Evolutionary conservation across 2,329 filamentous ascomycete genomes (phyloP).

Genomic region (Daldinia eschscholtzii): DNA sequence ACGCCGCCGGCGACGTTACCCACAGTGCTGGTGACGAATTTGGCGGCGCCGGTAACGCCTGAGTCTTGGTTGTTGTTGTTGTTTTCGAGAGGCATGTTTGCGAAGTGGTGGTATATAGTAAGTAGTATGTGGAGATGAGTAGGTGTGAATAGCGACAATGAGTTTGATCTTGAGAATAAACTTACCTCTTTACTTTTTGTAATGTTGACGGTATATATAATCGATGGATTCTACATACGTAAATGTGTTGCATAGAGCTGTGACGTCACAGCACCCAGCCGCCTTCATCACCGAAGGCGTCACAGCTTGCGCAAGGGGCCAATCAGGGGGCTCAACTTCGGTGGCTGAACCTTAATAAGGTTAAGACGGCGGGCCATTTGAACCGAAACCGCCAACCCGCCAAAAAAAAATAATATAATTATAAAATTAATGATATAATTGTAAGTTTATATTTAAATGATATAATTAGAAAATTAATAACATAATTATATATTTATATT

Average conservation of each 20-base stretch:
- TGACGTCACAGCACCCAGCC: slow-evolving; percentile 33
- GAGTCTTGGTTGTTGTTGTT: slow-evolving; percentile 44
- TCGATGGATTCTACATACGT: slow-evolving; percentile 9
- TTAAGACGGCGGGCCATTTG: too few relatives aligned
- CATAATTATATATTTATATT: too few relatives aligned
- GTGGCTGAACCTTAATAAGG: slow-evolving; percentile 3
- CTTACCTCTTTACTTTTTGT: background rate
- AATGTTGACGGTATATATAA: background rate
- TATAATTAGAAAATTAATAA: too few relatives aligned
- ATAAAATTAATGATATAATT: too few relatives aligned
- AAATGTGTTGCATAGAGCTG: slow-evolving; percentile 15
- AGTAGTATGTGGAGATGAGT: background rate
- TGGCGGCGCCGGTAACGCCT: slow-evolving; percentile 52
- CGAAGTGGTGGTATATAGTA: background rate
- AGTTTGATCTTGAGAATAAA: background rate
- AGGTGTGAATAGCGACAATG: too few relatives aligned
- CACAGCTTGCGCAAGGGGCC: slow-evolving; percentile 28
- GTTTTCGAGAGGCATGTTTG: slow-evolving; percentile 50
- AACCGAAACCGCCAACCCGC: too few relatives aligned
- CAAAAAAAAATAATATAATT: too few relatives aligned
- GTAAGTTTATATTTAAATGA: too few relatives aligned
- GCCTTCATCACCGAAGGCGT: slow-evolving; percentile 20
- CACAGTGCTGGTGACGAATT: slow-evolving; percentile 53
- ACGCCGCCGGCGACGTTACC: slow-evolving; percentile 52
- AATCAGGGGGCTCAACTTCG: slow-evolving; percentile 6